Evolutionary conservation across 352 stramenopile genomes (phyloP).

Genomic region (Globisporangium acanthophoron): DNA sequence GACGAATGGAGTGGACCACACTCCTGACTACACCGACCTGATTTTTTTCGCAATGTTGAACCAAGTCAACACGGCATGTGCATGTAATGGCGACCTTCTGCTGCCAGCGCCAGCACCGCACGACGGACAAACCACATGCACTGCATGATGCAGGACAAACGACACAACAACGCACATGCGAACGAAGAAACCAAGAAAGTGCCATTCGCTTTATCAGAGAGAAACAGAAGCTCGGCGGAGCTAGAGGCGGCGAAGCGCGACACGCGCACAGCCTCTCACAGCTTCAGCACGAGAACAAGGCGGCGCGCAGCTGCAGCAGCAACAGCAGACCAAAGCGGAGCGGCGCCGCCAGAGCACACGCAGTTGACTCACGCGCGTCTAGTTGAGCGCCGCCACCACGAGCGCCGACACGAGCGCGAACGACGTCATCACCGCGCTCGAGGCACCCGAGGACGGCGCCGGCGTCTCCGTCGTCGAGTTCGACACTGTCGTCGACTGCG

Average conservation of each 20-base stretch:
- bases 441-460: conserved; percentile 18
- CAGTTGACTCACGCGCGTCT: conserved; percentile 14
- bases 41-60: too few species aligned
- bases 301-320: conserved; percentile 1
- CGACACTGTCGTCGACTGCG: conserved; percentile 6
- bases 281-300: background rate
- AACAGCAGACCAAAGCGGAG: background rate
- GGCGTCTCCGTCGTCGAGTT: conserved; percentile 14
- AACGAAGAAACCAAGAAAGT: conserved; percentile 1
- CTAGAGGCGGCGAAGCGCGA: background rate
- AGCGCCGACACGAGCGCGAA: conserved; percentile 24
- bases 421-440: conserved; percentile 14
- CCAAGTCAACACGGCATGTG: too few species aligned
- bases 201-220: background rate
- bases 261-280: background rate
- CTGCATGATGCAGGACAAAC: too few species aligned
- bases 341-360: background rate
- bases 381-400: conserved; percentile 34
- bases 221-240: background rate
- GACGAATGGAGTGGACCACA: too few species aligned
- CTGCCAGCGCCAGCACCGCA: background rate
- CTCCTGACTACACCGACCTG: too few species aligned
- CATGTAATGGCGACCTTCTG: too few species aligned
- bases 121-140: background rate
- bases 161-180: background rate